These are phyloP conservation scores for Psilocybe sp. DNA, from an alignment of 768 basidiomycete genomes.

Conservation along the genomic window DNA sequence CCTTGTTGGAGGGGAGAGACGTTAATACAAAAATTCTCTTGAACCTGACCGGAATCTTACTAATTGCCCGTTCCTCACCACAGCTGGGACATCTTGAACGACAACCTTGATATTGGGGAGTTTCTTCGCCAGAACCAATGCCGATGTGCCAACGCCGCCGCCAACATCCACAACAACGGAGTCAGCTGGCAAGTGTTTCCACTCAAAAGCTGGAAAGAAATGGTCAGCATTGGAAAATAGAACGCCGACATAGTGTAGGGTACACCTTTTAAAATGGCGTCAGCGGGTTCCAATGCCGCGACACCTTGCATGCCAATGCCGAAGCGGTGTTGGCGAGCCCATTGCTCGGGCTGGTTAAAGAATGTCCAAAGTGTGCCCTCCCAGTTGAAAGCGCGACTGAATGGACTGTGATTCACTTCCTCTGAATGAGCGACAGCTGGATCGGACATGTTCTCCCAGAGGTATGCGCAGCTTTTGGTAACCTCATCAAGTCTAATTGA, in stretches of 20 bases:
- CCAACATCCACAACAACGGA: constrained; percentile 65
- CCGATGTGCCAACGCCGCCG: constrained; percentile 58
- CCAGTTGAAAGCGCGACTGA: constrained; percentile 17
- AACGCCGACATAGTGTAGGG: neutral
- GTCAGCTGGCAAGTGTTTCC: constrained; percentile 45
- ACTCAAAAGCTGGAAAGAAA: constrained; percentile 49
- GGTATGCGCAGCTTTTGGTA: constrained; percentile 21
- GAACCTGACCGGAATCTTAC: constrained; percentile 40
- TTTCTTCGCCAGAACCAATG: constrained; percentile 30
- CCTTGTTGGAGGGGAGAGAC: constrained; percentile 1
- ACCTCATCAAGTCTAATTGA: constrained; percentile 19
- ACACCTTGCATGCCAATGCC: constrained; percentile 23
- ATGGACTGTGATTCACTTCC: constrained; percentile 13
- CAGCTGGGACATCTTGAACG: constrained; percentile 58
- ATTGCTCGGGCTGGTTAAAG: constrained; percentile 19
- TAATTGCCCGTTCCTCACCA: constrained; percentile 27
- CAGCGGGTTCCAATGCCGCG: constrained; percentile 12
- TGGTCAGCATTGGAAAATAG: neutral
- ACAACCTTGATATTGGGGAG: constrained; percentile 44
- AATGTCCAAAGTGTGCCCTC: constrained; percentile 19
- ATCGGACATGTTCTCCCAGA: constrained; percentile 24
- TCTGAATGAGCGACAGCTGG: constrained; percentile 16
- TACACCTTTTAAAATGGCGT: constrained; percentile 18
- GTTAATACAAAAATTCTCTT: neutral
- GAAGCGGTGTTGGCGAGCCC: constrained; percentile 23